Percentiles rank a stretch among this genome's conserved stretches.
These are phyloP conservation scores for Dysphania ambrosioides DNA, from an alignment of 148 eudicot genomes.

Conservation along the genomic window DNA sequence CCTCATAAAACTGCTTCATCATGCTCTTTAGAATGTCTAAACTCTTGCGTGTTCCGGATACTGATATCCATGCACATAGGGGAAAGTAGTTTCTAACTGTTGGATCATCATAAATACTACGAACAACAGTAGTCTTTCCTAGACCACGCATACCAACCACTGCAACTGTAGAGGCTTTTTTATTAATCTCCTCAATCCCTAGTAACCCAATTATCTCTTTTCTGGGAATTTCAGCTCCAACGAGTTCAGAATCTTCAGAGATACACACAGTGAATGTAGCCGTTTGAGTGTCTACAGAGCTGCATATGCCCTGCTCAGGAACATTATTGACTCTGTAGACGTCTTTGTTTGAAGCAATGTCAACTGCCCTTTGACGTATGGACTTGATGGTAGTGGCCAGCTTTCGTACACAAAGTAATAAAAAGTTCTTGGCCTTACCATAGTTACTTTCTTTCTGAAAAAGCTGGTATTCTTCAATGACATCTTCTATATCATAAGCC, in stretches of 20 bases:
- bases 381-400: slow-evolving; percentile 7
- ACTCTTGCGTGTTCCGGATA: not conserved
- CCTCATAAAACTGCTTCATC: slow-evolving; percentile 14
- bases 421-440: not conserved
- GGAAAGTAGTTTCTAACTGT: slow-evolving; percentile 7
- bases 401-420: not conserved
- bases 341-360: not conserved
- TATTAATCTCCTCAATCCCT: not conserved
- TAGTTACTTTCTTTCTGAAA: not conserved
- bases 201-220: slow-evolving; percentile 3
- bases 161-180: slow-evolving; percentile 8
- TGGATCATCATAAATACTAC: slow-evolving; percentile 19
- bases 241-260: not conserved
- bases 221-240: slow-evolving; percentile 10
- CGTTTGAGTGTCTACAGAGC: not conserved
- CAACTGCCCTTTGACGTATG: not conserved
- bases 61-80: slow-evolving; percentile 11
- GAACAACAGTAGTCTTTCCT: slow-evolving; percentile 27
- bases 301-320: not conserved
- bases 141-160: slow-evolving; percentile 34
- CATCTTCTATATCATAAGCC: slow-evolving; percentile 29
- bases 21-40: slow-evolving; percentile 16
- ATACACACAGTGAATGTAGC: not conserved
- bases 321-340: not conserved
- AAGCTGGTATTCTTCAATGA: slow-evolving; percentile 15